Evolutionary conservation across 2,329 filamentous ascomycete genomes (phyloP), one percentile per base, ranked within the genome.

Genomic region (Xylariaceae sp.): DNA sequence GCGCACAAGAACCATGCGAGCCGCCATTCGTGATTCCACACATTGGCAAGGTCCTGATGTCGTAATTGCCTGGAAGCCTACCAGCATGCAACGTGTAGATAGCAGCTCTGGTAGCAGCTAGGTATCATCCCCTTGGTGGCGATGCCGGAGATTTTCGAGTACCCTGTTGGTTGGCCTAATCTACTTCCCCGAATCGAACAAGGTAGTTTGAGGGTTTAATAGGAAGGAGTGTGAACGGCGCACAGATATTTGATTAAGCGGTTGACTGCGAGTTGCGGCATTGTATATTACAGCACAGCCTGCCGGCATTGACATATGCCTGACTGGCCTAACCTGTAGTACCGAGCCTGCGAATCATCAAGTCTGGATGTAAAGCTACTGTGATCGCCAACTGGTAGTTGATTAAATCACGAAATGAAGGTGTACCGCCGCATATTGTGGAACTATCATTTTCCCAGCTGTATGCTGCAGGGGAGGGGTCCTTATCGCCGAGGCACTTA

Each of bases 21-120:
- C 58, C 52, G 49, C 58, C 58, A 60, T 48, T 60, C 53, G 57
- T 44, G 53, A 53, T 47, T 14, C 43, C 58, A 56, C 53, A 57
- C 53, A 57, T 60, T 37, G 31, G 53, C 48, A 39, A 12, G 48
- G 28, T 36, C 48, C 54, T 23, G 48, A 53, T 53, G 48, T 53
- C 48, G 54, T 57, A 53, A 53, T 44, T 29, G 44, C n/a, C n/a
- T n/a, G n/a, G n/a, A n/a, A n/a, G n/a, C n/a, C n/a, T n/a, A n/a
- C n/a, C n/a, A n/a, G n/a, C n/a, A n/a, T n/a, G n/a, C n/a, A n/a
- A n/a, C n/a, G n/a, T n/a, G n/a, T n/a, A n/a, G n/a, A n/a, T n/a
- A n/a, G n/a, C 48, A 29, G 36, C 41, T 36, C 48, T 48, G 17
- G 39, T 46, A 52, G 55, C 49, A 31, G 49, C n/a, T 58, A 44